Conservation (phyloP, 2,329 filamentous ascomycete species). For the Trichoderma aggressivum region DNA sequence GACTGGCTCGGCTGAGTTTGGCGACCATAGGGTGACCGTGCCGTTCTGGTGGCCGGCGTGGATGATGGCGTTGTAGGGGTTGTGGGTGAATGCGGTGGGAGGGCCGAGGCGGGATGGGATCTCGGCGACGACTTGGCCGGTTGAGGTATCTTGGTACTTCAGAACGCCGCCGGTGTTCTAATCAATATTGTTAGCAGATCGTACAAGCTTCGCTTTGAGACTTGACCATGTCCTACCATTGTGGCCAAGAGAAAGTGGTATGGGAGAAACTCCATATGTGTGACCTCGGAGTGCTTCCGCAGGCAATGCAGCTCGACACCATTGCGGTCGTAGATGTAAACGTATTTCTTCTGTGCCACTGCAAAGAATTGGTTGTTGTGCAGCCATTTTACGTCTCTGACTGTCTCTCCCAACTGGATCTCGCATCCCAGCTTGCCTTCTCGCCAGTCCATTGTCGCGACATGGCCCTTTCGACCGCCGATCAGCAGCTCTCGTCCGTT, state of each 20-base stretch:
- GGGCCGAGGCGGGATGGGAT: constrained; percentile 80
- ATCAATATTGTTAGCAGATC: background rate
- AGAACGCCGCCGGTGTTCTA: constrained; percentile 77
- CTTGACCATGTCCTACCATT: constrained; percentile 67
- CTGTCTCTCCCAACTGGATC: constrained; percentile 83
- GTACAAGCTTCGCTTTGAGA: too few relatives aligned
- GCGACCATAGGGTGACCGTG: constrained; percentile 92
- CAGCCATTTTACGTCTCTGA: constrained; percentile 85
- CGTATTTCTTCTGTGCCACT: constrained; percentile 91
- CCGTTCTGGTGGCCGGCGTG: constrained; percentile 95
- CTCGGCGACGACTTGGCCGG: constrained; percentile 82
- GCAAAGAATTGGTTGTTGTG: constrained; percentile 95
- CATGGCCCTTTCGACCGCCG: constrained; percentile 86
- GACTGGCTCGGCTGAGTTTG: constrained; percentile 79
- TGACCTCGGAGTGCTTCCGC: constrained; percentile 84
- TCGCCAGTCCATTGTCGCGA: constrained; percentile 96
- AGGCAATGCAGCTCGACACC: constrained; percentile 92
- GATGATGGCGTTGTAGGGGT: constrained; percentile 86
- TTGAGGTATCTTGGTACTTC: constrained; percentile 94
- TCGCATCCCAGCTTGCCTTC: constrained; percentile 89
- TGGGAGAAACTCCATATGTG: constrained; percentile 90
- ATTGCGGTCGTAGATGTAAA: constrained; percentile 91
- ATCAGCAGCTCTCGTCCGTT: constrained; percentile 85
- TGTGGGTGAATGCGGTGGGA: constrained; percentile 80
- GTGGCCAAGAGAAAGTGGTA: constrained; percentile 94